A percentile compares a stretch with the other conserved stretches of the same genome.
Evolutionary conservation across 441 rosid species (phyloP).

Genomic region (Erodium trifolium): DNA sequence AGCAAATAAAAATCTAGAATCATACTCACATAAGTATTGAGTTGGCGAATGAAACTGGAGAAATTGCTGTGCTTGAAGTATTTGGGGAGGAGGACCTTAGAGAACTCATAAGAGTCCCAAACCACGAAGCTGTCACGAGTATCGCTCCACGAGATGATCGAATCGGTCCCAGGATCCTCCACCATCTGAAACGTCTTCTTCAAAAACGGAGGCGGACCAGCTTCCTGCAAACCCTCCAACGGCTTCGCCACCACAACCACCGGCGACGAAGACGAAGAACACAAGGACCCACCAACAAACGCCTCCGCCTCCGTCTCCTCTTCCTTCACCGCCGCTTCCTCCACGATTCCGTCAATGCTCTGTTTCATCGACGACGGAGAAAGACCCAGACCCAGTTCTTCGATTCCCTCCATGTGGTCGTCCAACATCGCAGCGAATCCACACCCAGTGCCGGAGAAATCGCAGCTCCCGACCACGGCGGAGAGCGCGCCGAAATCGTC

Average conservation of each 20-base stretch:
- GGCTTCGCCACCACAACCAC: conserved; percentile 46
- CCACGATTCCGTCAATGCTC: not conserved
- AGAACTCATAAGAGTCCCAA: conserved; percentile 46
- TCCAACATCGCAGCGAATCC: no score
- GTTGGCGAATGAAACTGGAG: conserved; percentile 65
- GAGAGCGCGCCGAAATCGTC: no score
- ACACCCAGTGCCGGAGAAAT: no score
- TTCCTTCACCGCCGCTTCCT: not conserved
- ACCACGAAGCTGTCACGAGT: conserved; percentile 50
- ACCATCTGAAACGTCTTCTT: conserved; percentile 51
- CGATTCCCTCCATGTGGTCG: not conserved
- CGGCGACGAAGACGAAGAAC: not conserved
- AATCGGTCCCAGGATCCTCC: conserved; percentile 40
- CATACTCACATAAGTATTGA: conserved; percentile 52
- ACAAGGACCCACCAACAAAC: not conserved
- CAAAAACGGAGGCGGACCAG: conserved; percentile 60
- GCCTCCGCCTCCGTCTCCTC: not conserved
- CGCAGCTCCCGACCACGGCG: no score
- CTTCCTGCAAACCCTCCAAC: conserved; percentile 63
- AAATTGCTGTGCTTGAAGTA: conserved; percentile 25
- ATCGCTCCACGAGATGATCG: conserved; percentile 48
- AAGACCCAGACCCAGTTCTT: not conserved
- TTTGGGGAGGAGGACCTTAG: conserved; percentile 38
- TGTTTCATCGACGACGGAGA: not conserved
- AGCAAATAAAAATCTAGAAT: not conserved